Conservation (phyloP, 2,329 filamentous ascomycete species). For the Calonectria fujianensis region DNA sequence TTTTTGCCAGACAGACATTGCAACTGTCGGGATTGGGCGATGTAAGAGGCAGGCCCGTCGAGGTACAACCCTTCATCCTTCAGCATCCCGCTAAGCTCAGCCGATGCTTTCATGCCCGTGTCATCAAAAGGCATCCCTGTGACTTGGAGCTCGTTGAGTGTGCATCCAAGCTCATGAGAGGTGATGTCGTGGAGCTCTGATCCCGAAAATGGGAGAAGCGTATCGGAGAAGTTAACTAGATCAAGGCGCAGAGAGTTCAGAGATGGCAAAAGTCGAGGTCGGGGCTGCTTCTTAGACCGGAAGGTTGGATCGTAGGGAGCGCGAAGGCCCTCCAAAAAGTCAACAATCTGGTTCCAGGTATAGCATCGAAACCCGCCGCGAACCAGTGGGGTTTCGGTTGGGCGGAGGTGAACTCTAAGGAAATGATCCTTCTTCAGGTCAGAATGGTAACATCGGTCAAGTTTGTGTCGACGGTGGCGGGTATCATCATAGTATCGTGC, state of each 20-base stretch:
- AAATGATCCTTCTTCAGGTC: conserved; percentile 64
- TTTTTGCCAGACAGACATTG: conserved; percentile 62
- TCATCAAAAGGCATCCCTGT: conserved; percentile 72
- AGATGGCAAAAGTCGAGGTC: conserved; percentile 68
- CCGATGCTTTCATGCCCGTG: conserved; percentile 66
- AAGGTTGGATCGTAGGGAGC: conserved; percentile 68
- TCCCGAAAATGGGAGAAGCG: conserved; percentile 66
- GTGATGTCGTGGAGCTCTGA: conserved; percentile 71
- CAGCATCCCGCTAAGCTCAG: conserved; percentile 71
- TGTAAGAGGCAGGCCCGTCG: conserved; percentile 65
- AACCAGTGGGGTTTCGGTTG: conserved; percentile 67
- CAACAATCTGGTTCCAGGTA: conserved; percentile 71
- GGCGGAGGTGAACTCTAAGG: conserved; percentile 65
- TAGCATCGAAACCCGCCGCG: conserved; percentile 74
- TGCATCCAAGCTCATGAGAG: conserved; percentile 72
- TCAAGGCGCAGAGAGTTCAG: conserved; percentile 70
- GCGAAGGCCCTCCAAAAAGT: conserved; percentile 71
- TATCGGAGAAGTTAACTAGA: conserved; percentile 72
- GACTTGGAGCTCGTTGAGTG: conserved; percentile 71
- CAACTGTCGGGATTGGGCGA: conserved; percentile 64
- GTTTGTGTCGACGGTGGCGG: conserved; percentile 62
- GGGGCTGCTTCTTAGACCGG: conserved; percentile 58
- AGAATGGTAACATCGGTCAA: conserved; percentile 65
- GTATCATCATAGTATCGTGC: conserved; percentile 74
- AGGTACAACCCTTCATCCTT: conserved; percentile 73